Evolutionary conservation across 306 rosid species (phyloP).

Genomic region (Glycine latifolia): DNA sequence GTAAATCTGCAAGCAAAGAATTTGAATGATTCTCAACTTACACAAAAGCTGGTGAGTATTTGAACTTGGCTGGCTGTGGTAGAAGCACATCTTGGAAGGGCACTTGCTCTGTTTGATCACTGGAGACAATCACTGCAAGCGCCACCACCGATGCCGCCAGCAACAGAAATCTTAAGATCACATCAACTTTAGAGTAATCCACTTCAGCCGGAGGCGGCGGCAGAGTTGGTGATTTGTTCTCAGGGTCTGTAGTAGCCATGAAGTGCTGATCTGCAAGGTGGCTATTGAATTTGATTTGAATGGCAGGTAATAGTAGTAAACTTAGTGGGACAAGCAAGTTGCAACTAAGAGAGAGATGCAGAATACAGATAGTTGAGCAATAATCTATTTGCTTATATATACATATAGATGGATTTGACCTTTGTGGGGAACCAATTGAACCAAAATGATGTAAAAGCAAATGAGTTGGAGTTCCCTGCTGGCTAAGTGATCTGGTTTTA

Average conservation of each 20-base stretch:
- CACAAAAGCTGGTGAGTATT: constrained; percentile 75
- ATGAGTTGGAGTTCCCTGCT: constrained; percentile 55
- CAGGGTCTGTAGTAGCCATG: constrained; percentile 66
- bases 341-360: not conserved
- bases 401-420: constrained; percentile 7
- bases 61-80: constrained; percentile 57
- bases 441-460: constrained; percentile 12
- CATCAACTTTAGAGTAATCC: constrained; percentile 49
- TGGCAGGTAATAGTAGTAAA: constrained; percentile 16
- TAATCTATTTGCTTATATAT: constrained; percentile 29
- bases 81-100: not conserved
- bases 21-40: constrained; percentile 47
- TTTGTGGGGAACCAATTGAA: constrained; percentile 14
- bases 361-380: not conserved
- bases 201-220: not conserved
- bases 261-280: constrained; percentile 28
- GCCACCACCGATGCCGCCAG: constrained; percentile 64
- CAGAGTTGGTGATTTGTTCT: constrained; percentile 38
- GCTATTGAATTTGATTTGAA: constrained; percentile 32
- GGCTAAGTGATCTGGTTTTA: constrained; percentile 47
- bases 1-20: constrained; percentile 16
- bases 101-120: constrained; percentile 57
- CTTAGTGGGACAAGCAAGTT: constrained; percentile 25
- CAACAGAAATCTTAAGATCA: constrained; percentile 60
- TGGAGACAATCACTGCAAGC: constrained; percentile 59